These are phyloP conservation scores for Fusarium liriodendri DNA, from an alignment of 2,329 filamentous ascomycete genomes.

Conservation along the genomic window DNA sequence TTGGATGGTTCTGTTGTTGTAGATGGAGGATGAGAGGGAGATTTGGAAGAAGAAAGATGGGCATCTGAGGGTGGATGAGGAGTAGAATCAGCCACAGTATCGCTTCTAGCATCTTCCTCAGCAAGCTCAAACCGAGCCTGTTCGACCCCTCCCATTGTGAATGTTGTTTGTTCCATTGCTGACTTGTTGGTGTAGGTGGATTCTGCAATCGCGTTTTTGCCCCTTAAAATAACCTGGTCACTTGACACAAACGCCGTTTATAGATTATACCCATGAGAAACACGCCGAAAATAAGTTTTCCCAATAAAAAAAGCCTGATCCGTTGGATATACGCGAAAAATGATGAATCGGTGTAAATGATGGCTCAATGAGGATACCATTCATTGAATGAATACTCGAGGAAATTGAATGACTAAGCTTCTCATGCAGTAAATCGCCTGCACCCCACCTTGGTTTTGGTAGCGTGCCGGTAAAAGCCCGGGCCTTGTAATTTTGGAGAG, in stretches of 20 bases:
- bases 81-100: conserved; percentile 39
- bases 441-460: background rate
- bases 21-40: conserved; percentile 44
- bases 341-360: conserved; percentile 22
- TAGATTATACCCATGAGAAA: conserved; percentile 4
- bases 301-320: background rate
- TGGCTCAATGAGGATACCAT: conserved; percentile 5
- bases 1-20: conserved; percentile 47
- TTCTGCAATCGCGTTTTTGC: conserved; percentile 3
- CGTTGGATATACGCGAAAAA: background rate
- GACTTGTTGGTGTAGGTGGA: conserved; percentile 12
- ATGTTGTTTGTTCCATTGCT: conserved; percentile 45
- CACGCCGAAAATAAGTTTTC: background rate
- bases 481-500: conserved; percentile 37
- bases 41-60: conserved; percentile 40
- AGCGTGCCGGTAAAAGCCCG: conserved; percentile 41
- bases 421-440: background rate
- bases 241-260: conserved; percentile 27
- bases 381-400: conserved; percentile 10
- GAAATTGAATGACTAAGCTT: conserved; percentile 40
- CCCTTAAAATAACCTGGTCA: conserved; percentile 19
- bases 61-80: conserved; percentile 32
- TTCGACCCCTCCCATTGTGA: conserved; percentile 39
- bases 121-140: conserved; percentile 42
- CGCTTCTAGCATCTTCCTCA: conserved; percentile 43